Evolutionary conservation across 179 eudicot species (phyloP).

Genomic region (Gypsophila paniculata): DNA sequence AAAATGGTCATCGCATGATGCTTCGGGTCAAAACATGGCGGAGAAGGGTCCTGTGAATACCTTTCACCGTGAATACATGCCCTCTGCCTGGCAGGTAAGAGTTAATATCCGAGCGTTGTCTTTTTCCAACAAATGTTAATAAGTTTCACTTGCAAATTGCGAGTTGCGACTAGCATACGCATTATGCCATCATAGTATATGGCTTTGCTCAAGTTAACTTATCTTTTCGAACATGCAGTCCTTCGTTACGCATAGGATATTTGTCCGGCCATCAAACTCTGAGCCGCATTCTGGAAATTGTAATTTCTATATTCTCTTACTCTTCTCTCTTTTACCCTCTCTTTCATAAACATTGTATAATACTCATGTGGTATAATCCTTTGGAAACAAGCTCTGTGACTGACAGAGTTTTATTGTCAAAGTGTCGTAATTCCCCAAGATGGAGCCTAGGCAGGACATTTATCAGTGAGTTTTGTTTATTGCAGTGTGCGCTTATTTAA

Average conservation of each 20-base stretch:
- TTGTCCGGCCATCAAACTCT: constrained; percentile 51
- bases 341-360: background rate
- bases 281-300: constrained; percentile 20
- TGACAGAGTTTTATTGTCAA: background rate
- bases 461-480: constrained; percentile 4
- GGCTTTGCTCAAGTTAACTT: constrained; percentile 13
- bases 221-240: constrained; percentile 49
- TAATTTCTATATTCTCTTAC: constrained; percentile 20
- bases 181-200: background rate
- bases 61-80: constrained; percentile 73
- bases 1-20: constrained; percentile 38
- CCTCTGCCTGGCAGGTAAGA: constrained; percentile 85
- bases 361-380: background rate
- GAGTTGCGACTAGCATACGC: background rate
- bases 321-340: constrained; percentile 2
- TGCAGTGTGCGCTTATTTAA: background rate
- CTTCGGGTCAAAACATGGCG: constrained; percentile 27
- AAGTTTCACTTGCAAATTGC: background rate
- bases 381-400: background rate
- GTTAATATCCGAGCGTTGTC: background rate
- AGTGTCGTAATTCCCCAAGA: background rate
- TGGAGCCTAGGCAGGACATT: background rate
- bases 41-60: constrained; percentile 33
- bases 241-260: constrained; percentile 68
- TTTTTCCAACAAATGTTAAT: background rate